Conservation (phyloP, 2,329 filamentous ascomycete genomes). For the Apiospora saccharicola region DNA sequence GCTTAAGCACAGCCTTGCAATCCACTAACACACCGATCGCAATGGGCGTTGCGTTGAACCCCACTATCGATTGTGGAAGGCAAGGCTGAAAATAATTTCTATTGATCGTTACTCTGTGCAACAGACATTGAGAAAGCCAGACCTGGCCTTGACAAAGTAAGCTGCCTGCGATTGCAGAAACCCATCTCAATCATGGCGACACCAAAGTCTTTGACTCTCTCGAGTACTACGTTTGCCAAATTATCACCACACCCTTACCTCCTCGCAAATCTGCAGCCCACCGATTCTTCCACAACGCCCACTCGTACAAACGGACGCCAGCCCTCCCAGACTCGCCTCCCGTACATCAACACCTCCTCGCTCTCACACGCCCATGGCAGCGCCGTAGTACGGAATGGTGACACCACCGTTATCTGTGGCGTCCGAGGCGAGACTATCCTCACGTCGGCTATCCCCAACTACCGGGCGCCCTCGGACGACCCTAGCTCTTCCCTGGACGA, state of each 20-base stretch:
- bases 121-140: neutral
- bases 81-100: constrained; percentile 22
- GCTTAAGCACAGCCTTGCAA: neutral
- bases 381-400: constrained; percentile 84
- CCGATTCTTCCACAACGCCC: constrained; percentile 57
- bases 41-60: neutral
- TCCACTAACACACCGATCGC: neutral
- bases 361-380: constrained; percentile 91
- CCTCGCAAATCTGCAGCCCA: constrained; percentile 81
- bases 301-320: constrained; percentile 83
- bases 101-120: neutral
- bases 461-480: constrained; percentile 54
- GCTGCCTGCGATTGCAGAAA: neutral
- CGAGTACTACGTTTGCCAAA: constrained; percentile 81
- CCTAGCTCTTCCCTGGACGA: constrained; percentile 50
- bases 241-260: constrained; percentile 90
- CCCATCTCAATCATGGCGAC: constrained; percentile 41
- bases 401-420: constrained; percentile 94
- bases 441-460: constrained; percentile 76
- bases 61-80: constrained; percentile 13
- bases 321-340: constrained; percentile 71
- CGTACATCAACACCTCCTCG: constrained; percentile 82
- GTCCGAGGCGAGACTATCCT: constrained; percentile 86
- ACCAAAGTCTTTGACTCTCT: constrained; percentile 53
- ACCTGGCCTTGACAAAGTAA: neutral